phyloP scores from a whole-genome alignment of 2,329 filamentous ascomycete species.

The Apiospora marii region DNA sequence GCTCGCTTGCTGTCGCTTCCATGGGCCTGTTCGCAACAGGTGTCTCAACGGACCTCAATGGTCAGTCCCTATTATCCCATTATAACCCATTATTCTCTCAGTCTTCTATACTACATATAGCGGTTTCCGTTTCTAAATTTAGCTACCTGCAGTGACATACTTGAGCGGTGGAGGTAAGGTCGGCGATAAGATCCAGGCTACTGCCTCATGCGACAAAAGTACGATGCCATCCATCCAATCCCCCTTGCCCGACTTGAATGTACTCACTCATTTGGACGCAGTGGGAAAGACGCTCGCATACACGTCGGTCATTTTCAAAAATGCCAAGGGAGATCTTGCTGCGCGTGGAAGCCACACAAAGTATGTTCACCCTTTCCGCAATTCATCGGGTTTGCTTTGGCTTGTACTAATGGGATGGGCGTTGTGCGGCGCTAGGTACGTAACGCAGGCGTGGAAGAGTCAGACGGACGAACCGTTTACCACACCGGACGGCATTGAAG shows the following conservation, averaged over 20 bases:
- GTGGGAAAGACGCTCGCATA: slow-evolving; percentile 71
- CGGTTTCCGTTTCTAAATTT: slow-evolving; percentile 25
- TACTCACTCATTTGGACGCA: slow-evolving; percentile 36
- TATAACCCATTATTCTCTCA: no score
- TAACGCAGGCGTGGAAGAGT: slow-evolving; percentile 43
- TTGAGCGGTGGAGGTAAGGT: slow-evolving; percentile 64
- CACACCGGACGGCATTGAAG: slow-evolving; percentile 34
- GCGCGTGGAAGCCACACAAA: slow-evolving; percentile 73
- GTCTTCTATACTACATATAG: neutral
- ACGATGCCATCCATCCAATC: slow-evolving; percentile 32
- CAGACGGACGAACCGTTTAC: slow-evolving; percentile 36
- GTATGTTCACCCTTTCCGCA: slow-evolving; percentile 44
- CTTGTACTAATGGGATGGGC: slow-evolving; percentile 27
- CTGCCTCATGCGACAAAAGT: slow-evolving; percentile 70
- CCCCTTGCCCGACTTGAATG: no score
- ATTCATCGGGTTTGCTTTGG: slow-evolving; percentile 31
- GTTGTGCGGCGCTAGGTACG: slow-evolving; percentile 46
- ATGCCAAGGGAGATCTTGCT: slow-evolving; percentile 65
- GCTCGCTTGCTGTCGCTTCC: slow-evolving; percentile 71
- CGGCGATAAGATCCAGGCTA: slow-evolving; percentile 63
- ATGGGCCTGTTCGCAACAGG: slow-evolving; percentile 69
- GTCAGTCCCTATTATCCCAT: slow-evolving; percentile 43
- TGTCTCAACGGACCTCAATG: slow-evolving; percentile 71
- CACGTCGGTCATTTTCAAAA: slow-evolving; percentile 66
- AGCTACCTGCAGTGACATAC: slow-evolving; percentile 62